Percentiles rank a stretch among this genome's conserved stretches.
These are phyloP conservation scores for Cornus controversa DNA, from an alignment of 148 eudicot species.

Conservation along the genomic window DNA sequence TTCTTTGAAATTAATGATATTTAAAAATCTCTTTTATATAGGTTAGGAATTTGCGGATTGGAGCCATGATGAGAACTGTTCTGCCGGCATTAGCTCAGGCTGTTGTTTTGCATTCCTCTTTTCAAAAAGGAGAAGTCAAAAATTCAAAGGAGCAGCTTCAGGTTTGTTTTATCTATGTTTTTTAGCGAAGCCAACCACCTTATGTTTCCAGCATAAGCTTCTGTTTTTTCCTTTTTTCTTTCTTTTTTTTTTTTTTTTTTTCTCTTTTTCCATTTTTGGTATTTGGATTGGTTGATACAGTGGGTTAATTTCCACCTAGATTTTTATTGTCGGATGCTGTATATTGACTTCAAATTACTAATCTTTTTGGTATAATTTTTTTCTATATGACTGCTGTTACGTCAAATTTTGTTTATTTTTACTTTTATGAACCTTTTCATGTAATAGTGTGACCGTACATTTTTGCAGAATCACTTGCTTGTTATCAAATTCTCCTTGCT, in stretches of 20 bases:
- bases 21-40: constrained; percentile 14
- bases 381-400: too few species aligned
- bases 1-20: neutral
- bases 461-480: neutral
- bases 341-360: too few species aligned
- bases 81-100: constrained; percentile 98
- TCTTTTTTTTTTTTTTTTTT: too few species aligned
- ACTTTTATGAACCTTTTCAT: neutral
- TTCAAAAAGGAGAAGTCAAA: constrained; percentile 34
- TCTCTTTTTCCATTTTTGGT: neutral
- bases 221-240: too few species aligned
- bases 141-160: constrained; percentile 65
- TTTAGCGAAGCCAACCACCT: neutral
- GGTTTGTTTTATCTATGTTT: constrained; percentile 40
- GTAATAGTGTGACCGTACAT: neutral
- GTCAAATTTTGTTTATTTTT: too few species aligned
- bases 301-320: neutral
- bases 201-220: neutral
- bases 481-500: constrained; percentile 11
- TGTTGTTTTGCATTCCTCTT: constrained; percentile 60
- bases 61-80: constrained; percentile 96
- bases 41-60: constrained; percentile 96
- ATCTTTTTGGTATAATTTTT: neutral
- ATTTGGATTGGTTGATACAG: constrained; percentile 4
- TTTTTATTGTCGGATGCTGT: neutral